Percentiles rank a stretch among this genome's conserved stretches.
phyloP scores from a whole-genome alignment of 192 early-diverging fungal species.

The Polychytrium aggregatum region DNA sequence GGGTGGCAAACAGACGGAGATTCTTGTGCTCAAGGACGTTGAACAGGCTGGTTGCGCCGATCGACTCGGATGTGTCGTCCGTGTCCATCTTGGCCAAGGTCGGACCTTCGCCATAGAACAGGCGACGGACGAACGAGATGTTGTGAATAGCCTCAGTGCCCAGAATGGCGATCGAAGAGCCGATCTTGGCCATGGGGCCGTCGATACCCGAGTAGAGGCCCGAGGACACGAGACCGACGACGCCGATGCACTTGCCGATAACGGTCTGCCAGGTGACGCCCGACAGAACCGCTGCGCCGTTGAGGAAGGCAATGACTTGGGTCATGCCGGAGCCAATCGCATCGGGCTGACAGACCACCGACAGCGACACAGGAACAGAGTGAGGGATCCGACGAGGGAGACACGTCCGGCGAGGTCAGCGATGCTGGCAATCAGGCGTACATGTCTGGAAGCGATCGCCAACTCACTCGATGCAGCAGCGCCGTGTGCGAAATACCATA shows the following conservation, averaged over 20 bases:
- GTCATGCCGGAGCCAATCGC: conserved; percentile 26
- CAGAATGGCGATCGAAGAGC: conserved; percentile 14
- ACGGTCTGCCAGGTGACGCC: conserved; percentile 3
- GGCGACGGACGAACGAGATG: conserved; percentile 2
- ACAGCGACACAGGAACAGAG: too few species aligned
- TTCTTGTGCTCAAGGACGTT: conserved; percentile 11
- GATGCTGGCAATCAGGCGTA: conserved; percentile 4
- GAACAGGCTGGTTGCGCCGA: conserved; percentile 15
- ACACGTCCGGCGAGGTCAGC: conserved; percentile 11
- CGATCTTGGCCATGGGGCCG: conserved; percentile 24
- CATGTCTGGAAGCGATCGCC: too few species aligned
- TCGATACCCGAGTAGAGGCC: conserved; percentile 23
- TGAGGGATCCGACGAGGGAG: too few species aligned
- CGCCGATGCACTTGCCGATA: conserved; percentile 9
- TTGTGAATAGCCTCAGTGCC: conserved; percentile 1
- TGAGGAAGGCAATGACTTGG: conserved; percentile 23
- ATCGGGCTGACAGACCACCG: conserved; percentile 8
- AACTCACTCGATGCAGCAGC: too few species aligned
- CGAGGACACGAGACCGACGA: conserved; percentile 10
- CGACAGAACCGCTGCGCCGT: conserved; percentile 13
- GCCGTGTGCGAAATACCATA: too few species aligned
- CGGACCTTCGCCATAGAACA: conserved; percentile 19
- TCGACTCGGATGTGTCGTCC: background rate
- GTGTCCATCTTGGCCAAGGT: background rate
- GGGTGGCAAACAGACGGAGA: conserved; percentile 22